Percentiles rank a stretch among this genome's conserved stretches.
These are phyloP conservation scores for Bassia scoparia DNA, from an alignment of 148 eudicot species.

Conservation along the genomic window DNA sequence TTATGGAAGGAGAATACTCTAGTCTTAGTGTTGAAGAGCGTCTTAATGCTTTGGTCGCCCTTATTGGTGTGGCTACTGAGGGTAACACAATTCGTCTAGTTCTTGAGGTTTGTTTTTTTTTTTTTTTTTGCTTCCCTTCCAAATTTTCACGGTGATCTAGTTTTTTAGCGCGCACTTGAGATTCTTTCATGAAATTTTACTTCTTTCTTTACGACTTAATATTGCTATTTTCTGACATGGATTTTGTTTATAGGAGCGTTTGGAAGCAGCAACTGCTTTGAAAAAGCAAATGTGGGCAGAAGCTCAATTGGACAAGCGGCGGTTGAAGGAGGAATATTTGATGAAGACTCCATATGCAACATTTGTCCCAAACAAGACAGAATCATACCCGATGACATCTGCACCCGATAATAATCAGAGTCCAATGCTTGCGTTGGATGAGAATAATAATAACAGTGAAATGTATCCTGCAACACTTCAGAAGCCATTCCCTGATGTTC, in stretches of 20 bases:
- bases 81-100: constrained; percentile 71
- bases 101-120: constrained; percentile 53
- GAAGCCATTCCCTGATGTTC: constrained; percentile 34
- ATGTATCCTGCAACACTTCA: constrained; percentile 23
- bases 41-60: constrained; percentile 75
- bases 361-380: constrained; percentile 39
- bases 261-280: constrained; percentile 78
- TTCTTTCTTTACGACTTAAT: neutral
- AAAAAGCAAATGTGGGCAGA: constrained; percentile 99
- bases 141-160: no score
- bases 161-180: neutral
- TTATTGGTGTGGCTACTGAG: constrained; percentile 82
- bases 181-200: neutral
- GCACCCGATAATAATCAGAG: constrained; percentile 43
- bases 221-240: constrained; percentile 20
- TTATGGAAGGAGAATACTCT: constrained; percentile 73
- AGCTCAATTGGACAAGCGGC: constrained; percentile 78
- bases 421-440: constrained; percentile 37
- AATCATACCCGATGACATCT: constrained; percentile 24
- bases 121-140: no score
- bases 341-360: constrained; percentile 49
- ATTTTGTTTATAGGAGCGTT: constrained; percentile 63
- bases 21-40: constrained; percentile 85
- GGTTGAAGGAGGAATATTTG: constrained; percentile 65
- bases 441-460: constrained; percentile 35